These are phyloP conservation scores for Globisporangium rhizosaccharum DNA, from an alignment of 352 stramenopile species.

Conservation along the genomic window DNA sequence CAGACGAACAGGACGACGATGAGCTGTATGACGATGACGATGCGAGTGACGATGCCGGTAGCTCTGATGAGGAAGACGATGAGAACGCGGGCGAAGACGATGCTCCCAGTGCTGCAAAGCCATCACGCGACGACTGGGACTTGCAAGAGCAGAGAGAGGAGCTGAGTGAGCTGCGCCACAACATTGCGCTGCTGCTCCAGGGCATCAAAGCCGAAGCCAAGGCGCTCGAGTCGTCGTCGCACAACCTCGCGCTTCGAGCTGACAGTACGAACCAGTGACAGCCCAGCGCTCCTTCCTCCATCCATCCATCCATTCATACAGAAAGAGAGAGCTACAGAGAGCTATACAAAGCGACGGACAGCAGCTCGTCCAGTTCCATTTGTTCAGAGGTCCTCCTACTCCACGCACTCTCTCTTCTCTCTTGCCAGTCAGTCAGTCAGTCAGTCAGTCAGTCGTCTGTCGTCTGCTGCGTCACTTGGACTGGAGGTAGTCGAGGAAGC, in stretches of 20 bases:
- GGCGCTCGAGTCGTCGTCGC: slow-evolving; percentile 22
- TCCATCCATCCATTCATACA: neutral
- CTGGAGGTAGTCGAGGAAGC: slow-evolving; percentile 79
- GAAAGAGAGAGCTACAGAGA: slow-evolving; percentile 4
- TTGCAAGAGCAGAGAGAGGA: slow-evolving; percentile 53
- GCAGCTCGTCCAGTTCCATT: neutral
- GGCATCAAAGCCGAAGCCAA: slow-evolving; percentile 56
- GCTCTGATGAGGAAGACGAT: slow-evolving; percentile 11
- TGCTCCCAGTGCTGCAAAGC: slow-evolving; percentile 5
- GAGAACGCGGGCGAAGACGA: slow-evolving; percentile 17
- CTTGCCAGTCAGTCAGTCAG: neutral
- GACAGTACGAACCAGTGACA: too few species aligned
- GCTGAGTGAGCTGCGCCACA: slow-evolving; percentile 54
- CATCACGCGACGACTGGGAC: slow-evolving; percentile 34
- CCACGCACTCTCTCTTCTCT: too few species aligned
- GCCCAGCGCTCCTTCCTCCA: too few species aligned
- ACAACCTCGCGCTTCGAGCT: neutral
- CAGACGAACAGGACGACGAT: slow-evolving; percentile 19
- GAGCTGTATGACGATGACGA: slow-evolving; percentile 19
- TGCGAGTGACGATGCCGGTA: slow-evolving; percentile 14
- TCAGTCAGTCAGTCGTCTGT: too few species aligned
- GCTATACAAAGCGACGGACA: neutral
- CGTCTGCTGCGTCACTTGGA: slow-evolving; percentile 33
- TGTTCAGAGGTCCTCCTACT: neutral
- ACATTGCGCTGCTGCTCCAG: slow-evolving; percentile 55